A percentile compares a stretch with the other conserved stretches of the same genome.
These are phyloP conservation scores for Tulasnella sp. DNA, from an alignment of 768 basidiomycete species.

Conservation along the genomic window DNA sequence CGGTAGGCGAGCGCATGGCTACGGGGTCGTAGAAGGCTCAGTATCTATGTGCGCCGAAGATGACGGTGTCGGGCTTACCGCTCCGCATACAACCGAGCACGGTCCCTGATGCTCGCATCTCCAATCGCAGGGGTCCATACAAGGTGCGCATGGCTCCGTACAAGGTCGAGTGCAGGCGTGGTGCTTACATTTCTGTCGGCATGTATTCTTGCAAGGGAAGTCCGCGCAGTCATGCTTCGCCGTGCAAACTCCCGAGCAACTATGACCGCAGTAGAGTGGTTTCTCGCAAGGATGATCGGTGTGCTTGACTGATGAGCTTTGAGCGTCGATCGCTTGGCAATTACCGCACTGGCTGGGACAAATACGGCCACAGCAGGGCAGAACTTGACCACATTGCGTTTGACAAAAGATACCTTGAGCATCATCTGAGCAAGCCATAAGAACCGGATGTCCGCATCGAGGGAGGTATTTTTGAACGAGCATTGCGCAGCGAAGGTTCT, in stretches of 20 bases:
- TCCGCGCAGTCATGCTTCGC: slow-evolving; percentile 38
- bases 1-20: slow-evolving; percentile 56
- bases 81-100: slow-evolving; percentile 57
- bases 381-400: slow-evolving; percentile 31
- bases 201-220: slow-evolving; percentile 32
- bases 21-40: not conserved
- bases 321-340: slow-evolving; percentile 32
- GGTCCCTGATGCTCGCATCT: slow-evolving; percentile 36
- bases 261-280: slow-evolving; percentile 43
- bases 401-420: slow-evolving; percentile 31
- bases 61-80: too few species aligned
- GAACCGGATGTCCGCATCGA: slow-evolving; percentile 41
- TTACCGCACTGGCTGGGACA: slow-evolving; percentile 39
- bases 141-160: slow-evolving; percentile 46
- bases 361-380: slow-evolving; percentile 42
- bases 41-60: too few species aligned
- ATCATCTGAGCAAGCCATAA: slow-evolving; percentile 38
- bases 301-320: slow-evolving; percentile 27
- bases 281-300: slow-evolving; percentile 39
- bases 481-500: slow-evolving; percentile 32
- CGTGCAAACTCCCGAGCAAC: slow-evolving; percentile 38
- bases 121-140: slow-evolving; percentile 53
- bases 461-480: slow-evolving; percentile 35
- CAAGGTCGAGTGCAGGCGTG: slow-evolving; percentile 38
- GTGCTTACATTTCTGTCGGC: slow-evolving; percentile 46